Evolutionary conservation across 2,329 filamentous ascomycete species (phyloP).

Genomic region (Talaromyces islandicus): DNA sequence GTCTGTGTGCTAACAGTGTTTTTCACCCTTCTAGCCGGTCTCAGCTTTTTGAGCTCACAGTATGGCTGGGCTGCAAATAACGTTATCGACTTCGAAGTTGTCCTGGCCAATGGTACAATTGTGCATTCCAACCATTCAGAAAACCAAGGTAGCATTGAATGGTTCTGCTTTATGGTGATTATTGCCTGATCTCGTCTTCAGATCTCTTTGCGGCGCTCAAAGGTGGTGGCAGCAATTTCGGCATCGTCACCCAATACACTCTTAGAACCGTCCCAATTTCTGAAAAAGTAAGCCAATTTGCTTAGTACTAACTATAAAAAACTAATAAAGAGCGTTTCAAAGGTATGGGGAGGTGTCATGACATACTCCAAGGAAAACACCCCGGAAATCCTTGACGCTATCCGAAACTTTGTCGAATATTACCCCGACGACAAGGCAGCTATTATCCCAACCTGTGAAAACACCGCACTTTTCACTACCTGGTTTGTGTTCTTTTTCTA

Average conservation of each 20-base stretch:
- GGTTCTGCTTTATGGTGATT: not conserved
- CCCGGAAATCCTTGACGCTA: slow-evolving; percentile 24
- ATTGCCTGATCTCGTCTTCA: slow-evolving; percentile 3
- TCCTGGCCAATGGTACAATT: slow-evolving; percentile 43
- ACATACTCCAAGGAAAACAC: slow-evolving; percentile 36
- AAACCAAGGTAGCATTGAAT: slow-evolving; percentile 20
- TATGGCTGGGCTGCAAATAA: slow-evolving; percentile 47
- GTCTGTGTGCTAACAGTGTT: not conserved
- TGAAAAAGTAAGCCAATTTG: slow-evolving; percentile 16
- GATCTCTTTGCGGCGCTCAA: slow-evolving; percentile 39
- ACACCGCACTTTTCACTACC: slow-evolving; percentile 42
- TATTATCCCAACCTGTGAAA: slow-evolving; percentile 53
- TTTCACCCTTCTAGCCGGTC: slow-evolving; percentile 19
- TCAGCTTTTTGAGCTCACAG: slow-evolving; percentile 47
- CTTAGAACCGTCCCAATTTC: slow-evolving; percentile 26
- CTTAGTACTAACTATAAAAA: not conserved
- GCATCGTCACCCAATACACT: slow-evolving; percentile 37
- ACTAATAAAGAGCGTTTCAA: not conserved
- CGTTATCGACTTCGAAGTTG: slow-evolving; percentile 42
- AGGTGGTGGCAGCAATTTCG: slow-evolving; percentile 40
- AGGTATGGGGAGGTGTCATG: slow-evolving; percentile 44
- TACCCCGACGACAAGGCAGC: slow-evolving; percentile 56
- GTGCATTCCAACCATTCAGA: slow-evolving; percentile 34
- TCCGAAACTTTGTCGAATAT: slow-evolving; percentile 35
- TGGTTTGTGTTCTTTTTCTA: slow-evolving; percentile 61